Base-by-base conservation (phyloP, 441 rosid species). In the Oxalis stricta region DNA sequence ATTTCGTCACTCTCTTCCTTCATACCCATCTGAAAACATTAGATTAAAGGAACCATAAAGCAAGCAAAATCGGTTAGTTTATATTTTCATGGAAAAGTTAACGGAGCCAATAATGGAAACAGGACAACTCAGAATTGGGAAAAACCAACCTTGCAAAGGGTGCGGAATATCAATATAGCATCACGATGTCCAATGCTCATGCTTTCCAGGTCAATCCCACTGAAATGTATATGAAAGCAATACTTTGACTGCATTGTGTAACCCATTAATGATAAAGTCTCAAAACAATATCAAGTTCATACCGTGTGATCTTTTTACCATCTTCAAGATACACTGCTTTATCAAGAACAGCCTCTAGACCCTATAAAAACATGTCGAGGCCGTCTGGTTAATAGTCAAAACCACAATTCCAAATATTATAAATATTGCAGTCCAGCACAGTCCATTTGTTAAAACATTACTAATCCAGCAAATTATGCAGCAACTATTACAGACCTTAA, bases 261-360 rank as follows among this genome's bases (percentile, higher is more conserved):
- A n/a, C n/a, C n/a, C n/a, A n/a, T n/a, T n/a, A n/a, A n/a, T 40
- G 36, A 15, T 55, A 18, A 31, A 29, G 39, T 14, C 19, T 17
- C 18, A 34, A 48, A 18, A 55, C 55, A 56, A 30, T 20, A 55
- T 48, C 52, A 50, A 18, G 39, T 59, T 41, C 65, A 61, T 77
- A 87, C 97, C 99, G 61, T 52, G 73, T 70, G 37, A 87, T 82
- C 72, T 73, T 87, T 72, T 84, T 82, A 44, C 99, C 97, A 73
- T 92, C 97, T 77, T 87, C 99, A 63, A 61, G 70, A 71, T 87
- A 88, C 58, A 87, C 94, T 44, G 87, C 94, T 70, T 92, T 82
- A 79, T 92, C 97, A 41, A 92, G 99, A 58, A 76, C 95, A 31
- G 95, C 97, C 80, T 92, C 99, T 62, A 92, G 65, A 59, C 97